Conservation (phyloP, 2,329 filamentous ascomycete species). For the Cadophora sp. region DNA sequence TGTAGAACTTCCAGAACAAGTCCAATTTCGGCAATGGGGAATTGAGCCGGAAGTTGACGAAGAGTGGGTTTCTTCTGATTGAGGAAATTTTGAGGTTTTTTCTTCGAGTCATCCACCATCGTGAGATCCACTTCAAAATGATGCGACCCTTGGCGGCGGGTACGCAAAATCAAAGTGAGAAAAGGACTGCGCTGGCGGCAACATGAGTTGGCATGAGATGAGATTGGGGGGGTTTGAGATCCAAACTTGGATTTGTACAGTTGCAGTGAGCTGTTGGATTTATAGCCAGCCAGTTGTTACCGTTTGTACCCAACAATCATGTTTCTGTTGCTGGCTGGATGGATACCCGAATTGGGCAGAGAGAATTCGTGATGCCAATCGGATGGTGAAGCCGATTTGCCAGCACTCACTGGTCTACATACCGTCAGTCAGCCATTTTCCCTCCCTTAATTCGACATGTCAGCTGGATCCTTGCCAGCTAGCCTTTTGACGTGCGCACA, state of each 20-base stretch:
- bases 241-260: neutral
- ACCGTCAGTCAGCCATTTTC: neutral
- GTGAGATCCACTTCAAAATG: constrained; percentile 18
- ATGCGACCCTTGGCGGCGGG: constrained; percentile 12
- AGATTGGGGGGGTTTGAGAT: neutral
- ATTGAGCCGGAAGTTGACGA: neutral
- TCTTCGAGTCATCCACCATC: constrained; percentile 19
- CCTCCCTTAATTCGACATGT: neutral
- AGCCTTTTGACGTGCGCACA: constrained; percentile 14
- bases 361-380: neutral
- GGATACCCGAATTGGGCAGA: neutral
- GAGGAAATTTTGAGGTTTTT: constrained; percentile 16
- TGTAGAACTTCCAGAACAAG: neutral
- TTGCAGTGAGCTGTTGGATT: constrained; percentile 6
- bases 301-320: constrained; percentile 1
- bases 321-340: constrained; percentile 3
- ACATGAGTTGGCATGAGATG: constrained; percentile 3
- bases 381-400: neutral
- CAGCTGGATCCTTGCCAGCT: constrained; percentile 12
- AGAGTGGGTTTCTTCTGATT: constrained; percentile 14
- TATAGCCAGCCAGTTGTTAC: constrained; percentile 1
- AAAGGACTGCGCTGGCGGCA: neutral
- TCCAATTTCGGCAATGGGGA: neutral
- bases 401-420: neutral
- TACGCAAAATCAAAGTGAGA: neutral